These are phyloP conservation scores for Murraya koenigii DNA, from an alignment of 345 rosid species.

Conservation along the genomic window DNA sequence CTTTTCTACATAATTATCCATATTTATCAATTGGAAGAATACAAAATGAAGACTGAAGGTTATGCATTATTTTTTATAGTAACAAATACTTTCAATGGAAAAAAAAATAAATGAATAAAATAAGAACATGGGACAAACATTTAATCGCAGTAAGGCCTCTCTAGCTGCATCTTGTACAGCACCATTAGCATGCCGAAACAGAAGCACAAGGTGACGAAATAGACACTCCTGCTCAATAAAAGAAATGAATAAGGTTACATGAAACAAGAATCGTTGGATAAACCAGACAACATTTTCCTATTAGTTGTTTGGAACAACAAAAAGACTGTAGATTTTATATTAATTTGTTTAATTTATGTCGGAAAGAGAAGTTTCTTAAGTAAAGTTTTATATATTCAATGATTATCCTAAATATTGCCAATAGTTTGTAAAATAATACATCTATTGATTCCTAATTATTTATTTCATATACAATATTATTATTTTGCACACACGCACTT, in stretches of 20 bases:
- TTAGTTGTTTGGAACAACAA: not conserved
- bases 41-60: not conserved
- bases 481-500: not conserved
- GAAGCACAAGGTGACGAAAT: constrained; percentile 53
- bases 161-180: constrained; percentile 65
- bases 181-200: constrained; percentile 53
- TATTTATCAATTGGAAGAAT: not conserved
- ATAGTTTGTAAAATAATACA: not conserved
- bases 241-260: constrained; percentile 4
- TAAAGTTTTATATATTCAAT: not conserved
- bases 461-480: not conserved
- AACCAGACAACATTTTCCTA: not conserved
- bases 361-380: not conserved
- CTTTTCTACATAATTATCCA: not conserved
- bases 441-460: not conserved
- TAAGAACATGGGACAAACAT: constrained; percentile 43
- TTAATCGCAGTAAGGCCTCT: constrained; percentile 70
- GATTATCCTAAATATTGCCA: not conserved
- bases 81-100: not conserved
- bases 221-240: constrained; percentile 57
- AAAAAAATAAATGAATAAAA: not conserved
- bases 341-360: no score
- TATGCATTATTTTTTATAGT: not conserved
- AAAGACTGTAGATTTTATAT: not conserved
- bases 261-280: not conserved